A percentile compares a stretch with the other conserved stretches of the same genome.
These are phyloP conservation scores for Murraya paniculata DNA, from an alignment of 345 rosid species.

Conservation along the genomic window DNA sequence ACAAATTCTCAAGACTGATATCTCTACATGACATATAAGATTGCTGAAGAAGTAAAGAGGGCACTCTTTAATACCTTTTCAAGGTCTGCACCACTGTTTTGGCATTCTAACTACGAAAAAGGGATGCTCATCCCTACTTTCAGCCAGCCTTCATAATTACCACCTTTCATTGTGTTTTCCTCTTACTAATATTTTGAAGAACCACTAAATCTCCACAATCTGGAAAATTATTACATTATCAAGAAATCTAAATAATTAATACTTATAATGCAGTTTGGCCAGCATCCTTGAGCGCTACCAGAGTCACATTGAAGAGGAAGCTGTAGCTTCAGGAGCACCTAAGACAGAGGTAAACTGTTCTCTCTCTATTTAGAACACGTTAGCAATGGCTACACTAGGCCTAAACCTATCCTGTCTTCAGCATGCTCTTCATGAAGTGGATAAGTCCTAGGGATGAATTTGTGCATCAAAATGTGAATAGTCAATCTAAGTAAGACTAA, in stretches of 20 bases:
- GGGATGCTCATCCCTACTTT: not conserved
- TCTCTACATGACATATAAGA: not conserved
- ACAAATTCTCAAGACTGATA: not conserved
- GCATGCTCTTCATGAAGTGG: not conserved
- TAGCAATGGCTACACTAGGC: not conserved
- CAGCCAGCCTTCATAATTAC: too few species aligned
- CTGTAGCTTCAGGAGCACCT: slow-evolving; percentile 9
- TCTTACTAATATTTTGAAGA: not conserved
- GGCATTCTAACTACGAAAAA: not conserved
- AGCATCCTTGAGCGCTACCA: slow-evolving; percentile 29
- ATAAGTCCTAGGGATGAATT: not conserved
- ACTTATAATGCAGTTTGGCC: slow-evolving; percentile 29
- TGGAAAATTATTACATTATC: not conserved
- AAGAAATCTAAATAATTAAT: not conserved
- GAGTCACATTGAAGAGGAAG: slow-evolving; percentile 23
- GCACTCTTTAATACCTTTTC: not conserved
- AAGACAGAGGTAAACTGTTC: slow-evolving; percentile 22
- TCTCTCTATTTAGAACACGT: not conserved
- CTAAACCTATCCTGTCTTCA: not conserved
- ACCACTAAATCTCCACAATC: not conserved
- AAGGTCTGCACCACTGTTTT: not conserved
- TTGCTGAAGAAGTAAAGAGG: not conserved
- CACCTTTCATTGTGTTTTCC: too few species aligned
- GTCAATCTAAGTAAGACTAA: not conserved
- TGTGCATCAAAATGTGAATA: not conserved